Evolutionary conservation across 2,329 filamentous ascomycete species (phyloP).

Genomic region (Geosmithia flava): DNA sequence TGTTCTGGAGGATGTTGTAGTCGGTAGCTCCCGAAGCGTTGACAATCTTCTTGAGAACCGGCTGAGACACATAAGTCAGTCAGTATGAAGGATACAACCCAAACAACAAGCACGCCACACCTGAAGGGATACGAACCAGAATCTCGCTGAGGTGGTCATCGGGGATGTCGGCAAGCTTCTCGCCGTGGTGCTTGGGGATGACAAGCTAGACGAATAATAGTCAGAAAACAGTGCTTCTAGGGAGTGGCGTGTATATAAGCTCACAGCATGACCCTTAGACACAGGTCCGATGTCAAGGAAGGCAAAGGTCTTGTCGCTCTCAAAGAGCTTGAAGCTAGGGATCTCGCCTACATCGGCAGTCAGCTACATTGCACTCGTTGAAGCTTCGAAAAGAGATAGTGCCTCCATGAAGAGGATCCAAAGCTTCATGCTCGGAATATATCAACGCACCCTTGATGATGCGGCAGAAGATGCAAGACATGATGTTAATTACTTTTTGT

Average conservation of each 20-base stretch:
- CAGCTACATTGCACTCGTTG: neutral
- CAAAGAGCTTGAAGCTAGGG: conserved; percentile 90
- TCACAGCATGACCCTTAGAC: conserved; percentile 77
- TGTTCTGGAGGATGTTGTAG: conserved; percentile 96
- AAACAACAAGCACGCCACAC: neutral
- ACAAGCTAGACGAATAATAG: conserved; percentile 52
- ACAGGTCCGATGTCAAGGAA: conserved; percentile 95
- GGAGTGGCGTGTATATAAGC: conserved; percentile 11
- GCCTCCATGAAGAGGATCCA: neutral
- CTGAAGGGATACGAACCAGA: conserved; percentile 40
- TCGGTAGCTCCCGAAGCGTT: conserved; percentile 61
- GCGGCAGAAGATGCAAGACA: conserved; percentile 87
- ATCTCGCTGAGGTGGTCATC: conserved; percentile 78
- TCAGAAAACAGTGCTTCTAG: conserved; percentile 61
- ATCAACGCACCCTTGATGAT: conserved; percentile 69
- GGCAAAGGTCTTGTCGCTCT: conserved; percentile 84
- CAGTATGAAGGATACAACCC: neutral
- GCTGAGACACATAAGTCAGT: conserved; percentile 10
- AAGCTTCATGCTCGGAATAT: too few relatives aligned
- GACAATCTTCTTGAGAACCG: conserved; percentile 68
- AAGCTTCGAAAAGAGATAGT: too few relatives aligned
- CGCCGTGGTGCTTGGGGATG: conserved; percentile 90
- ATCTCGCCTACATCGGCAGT: conserved; percentile 60
- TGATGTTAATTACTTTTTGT: neutral
- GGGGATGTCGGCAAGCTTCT: conserved; percentile 83